Base-by-base conservation (phyloP, 805 yeast genomes). In the Wickerhamomyces xylosicus region DNA sequence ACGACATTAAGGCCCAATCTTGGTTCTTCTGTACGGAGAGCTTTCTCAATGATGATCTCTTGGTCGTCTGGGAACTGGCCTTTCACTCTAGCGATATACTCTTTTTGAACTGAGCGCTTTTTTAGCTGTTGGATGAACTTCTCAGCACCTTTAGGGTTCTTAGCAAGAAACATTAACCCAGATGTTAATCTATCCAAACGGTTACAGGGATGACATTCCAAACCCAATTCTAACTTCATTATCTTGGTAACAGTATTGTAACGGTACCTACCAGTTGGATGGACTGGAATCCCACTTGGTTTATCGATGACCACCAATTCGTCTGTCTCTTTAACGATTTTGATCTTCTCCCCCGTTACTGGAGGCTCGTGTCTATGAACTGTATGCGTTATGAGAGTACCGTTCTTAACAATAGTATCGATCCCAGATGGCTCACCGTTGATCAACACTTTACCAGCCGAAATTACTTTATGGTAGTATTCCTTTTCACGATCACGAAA, bases 211-310 rank as follows among this genome's bases (percentile, higher is more conserved):
- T 45, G 40, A 3, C 44, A 27, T 13, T 43, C 41, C 7, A 45
- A 13, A 1, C 77, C 78, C 39, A 69, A 53, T 49, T 87, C 90
- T 40, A 71, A 74, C 56, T 84, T 80, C 44, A 92, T 60, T 2
- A 85, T 73, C 54, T 78, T 81, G 7, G 94, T 84, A n/a, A 86
- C 71, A 0, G 95, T 76, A 56, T 79, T 74, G 59, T 77, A 73
- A 54, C 87, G 59, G 67, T 79, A 77, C 44, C 87, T 63, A 0
- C 98, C 98, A 0, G 97, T 82, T 3, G 98, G 97, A 56, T 92
- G 98, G 0, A 85, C 95, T 0, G 98, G 97, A 1, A 90, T 69
- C 0, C 97, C 95, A 4, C 90, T 72, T 0, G 98, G 98, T 47
- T 92, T 92, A 55, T 90, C 94, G 9, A 92, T 79, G 2, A 84